Evolutionary conservation across 2,329 filamentous ascomycete species (phyloP).

Genomic region (Colletotrichum sp.): DNA sequence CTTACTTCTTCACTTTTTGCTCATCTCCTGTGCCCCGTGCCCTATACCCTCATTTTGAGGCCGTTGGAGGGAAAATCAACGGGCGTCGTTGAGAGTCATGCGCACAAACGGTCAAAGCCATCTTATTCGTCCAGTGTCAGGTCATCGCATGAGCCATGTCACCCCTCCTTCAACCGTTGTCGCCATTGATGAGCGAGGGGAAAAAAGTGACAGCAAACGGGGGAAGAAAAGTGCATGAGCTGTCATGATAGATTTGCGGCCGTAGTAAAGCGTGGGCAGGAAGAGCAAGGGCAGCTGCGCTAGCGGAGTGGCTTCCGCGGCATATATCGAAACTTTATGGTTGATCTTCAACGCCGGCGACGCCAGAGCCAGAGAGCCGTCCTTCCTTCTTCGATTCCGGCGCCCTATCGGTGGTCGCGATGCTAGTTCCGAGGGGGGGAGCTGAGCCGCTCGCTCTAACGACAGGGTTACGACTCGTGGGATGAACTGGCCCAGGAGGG

Average conservation of each 20-base stretch:
- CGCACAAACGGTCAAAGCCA: neutral
- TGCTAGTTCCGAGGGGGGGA: neutral
- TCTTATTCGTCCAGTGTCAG: neutral
- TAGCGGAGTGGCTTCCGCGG: neutral
- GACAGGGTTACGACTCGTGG: constrained; percentile 15
- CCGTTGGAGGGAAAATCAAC: neutral
- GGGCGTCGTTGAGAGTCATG: constrained; percentile 5
- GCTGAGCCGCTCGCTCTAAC: neutral
- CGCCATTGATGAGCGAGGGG: neutral
- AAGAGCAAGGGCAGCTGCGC: neutral
- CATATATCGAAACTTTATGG: neutral
- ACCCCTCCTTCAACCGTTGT: neutral
- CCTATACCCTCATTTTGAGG: neutral
- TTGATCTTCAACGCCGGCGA: neutral
- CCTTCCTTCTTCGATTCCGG: neutral
- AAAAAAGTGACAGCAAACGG: neutral
- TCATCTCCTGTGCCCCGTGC: neutral
- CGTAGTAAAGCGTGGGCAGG: neutral
- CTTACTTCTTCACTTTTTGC: neutral
- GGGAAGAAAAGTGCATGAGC: neutral
- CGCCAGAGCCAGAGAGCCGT: neutral
- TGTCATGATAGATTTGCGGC: neutral
- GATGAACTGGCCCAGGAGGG: neutral
- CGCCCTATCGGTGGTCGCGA: neutral
- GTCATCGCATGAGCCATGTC: constrained; percentile 2